A percentile compares a stretch with the other conserved stretches of the same genome.
phyloP scores from a whole-genome alignment of 2,329 filamentous ascomycete species.

The Cladosporium austrohemisphaericum region DNA sequence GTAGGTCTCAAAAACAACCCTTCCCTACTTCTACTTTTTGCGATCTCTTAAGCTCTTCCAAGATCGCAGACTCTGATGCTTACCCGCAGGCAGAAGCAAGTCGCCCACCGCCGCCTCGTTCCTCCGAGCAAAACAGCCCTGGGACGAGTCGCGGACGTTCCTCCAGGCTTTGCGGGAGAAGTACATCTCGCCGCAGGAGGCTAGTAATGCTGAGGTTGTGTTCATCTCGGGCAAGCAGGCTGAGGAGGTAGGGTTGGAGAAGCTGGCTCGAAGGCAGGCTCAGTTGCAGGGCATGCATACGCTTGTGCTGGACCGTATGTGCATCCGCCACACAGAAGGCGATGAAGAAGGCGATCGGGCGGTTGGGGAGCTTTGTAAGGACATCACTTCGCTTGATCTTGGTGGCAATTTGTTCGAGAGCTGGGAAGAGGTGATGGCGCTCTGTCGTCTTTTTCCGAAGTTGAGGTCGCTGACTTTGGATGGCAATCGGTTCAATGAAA shows the following conservation, averaged over 20 bases:
- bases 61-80: conserved; percentile 21
- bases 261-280: conserved; percentile 77
- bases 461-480: conserved; percentile 45
- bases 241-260: conserved; percentile 93
- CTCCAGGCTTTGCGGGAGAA: conserved; percentile 76
- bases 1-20: too few relatives aligned
- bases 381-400: conserved; percentile 71
- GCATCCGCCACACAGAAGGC: conserved; percentile 45
- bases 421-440: conserved; percentile 62
- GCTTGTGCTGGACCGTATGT: conserved; percentile 75
- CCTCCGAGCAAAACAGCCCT: conserved; percentile 69
- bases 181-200: conserved; percentile 61
- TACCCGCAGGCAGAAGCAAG: conserved; percentile 54
- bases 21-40: neutral
- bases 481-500: conserved; percentile 64
- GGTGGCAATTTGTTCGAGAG: conserved; percentile 75
- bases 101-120: conserved; percentile 77
- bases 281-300: conserved; percentile 73
- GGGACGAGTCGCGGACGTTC: conserved; percentile 68
- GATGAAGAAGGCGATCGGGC: conserved; percentile 32
- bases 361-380: conserved; percentile 56
- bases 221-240: conserved; percentile 77
- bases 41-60: neutral
- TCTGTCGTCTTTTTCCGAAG: conserved; percentile 66
- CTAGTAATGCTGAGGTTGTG: conserved; percentile 50